Conservation (phyloP, 2,329 filamentous ascomycete species). For the Colletotrichum coccodes region DNA sequence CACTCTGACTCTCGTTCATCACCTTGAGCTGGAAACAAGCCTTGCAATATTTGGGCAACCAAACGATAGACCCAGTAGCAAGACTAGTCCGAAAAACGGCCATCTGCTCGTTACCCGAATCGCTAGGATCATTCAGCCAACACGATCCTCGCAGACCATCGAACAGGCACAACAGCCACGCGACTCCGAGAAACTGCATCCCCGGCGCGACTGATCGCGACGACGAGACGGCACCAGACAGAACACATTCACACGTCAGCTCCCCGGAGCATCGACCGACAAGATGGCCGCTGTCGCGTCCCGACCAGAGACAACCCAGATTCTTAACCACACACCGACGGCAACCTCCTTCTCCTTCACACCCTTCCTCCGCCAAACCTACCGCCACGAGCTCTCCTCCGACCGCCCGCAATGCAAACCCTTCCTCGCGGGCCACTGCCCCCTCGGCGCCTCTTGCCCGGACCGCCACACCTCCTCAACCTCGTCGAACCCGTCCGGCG, state of each 20-base stretch:
- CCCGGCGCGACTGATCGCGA: neutral
- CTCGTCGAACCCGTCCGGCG: conserved; percentile 53
- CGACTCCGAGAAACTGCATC: neutral
- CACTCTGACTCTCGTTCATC: neutral
- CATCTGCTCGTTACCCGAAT: neutral
- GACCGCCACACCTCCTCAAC: conserved; percentile 76
- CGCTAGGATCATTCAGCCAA: too few species aligned
- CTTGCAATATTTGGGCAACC: neutral
- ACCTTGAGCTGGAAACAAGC: neutral
- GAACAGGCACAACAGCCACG: neutral
- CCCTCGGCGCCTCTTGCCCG: conserved; percentile 83
- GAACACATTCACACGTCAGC: neutral
- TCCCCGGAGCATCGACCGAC: conserved; percentile 25
- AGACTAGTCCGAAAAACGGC: neutral
- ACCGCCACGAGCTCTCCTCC: conserved; percentile 84
- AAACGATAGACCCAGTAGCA: neutral
- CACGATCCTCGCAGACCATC: too few species aligned
- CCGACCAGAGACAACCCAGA: conserved; percentile 46
- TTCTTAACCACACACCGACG: conserved; percentile 67
- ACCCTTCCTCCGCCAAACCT: conserved; percentile 84
- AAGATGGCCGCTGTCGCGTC: conserved; percentile 41
- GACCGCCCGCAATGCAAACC: conserved; percentile 86
- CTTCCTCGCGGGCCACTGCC: conserved; percentile 87
- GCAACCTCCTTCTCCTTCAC: conserved; percentile 83
- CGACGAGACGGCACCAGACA: neutral